Evolutionary conservation across 805 yeast genomes (phyloP).

Genomic region (Wickerhamomyces xylosicus): DNA sequence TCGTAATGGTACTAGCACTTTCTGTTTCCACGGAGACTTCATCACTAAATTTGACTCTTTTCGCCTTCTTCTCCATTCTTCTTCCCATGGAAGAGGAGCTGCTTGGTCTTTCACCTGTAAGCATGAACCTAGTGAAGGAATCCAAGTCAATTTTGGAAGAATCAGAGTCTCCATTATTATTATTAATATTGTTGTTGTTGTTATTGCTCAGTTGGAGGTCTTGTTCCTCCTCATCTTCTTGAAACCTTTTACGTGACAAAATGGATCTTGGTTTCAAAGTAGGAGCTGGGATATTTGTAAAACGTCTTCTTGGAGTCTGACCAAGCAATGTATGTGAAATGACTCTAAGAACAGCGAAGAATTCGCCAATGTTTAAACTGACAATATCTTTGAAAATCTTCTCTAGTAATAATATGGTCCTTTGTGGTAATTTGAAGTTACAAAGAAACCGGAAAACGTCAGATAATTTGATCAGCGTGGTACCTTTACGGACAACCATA

Average conservation of each 20-base stretch:
- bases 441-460: conserved; percentile 71
- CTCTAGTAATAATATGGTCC: conserved; percentile 38
- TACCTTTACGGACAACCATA: conserved; percentile 59
- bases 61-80: conserved; percentile 25
- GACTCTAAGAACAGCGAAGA: conserved; percentile 77
- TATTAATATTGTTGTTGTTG: too few species aligned
- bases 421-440: conserved; percentile 58
- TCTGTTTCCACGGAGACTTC: conserved; percentile 28
- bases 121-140: conserved; percentile 70
- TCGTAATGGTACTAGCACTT: too few species aligned
- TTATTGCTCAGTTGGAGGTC: conserved; percentile 18
- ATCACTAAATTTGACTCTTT: conserved; percentile 67
- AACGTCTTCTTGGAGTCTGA: conserved; percentile 37
- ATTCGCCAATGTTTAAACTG: conserved; percentile 77
- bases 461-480: conserved; percentile 52
- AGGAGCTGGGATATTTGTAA: conserved; percentile 46
- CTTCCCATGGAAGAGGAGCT: conserved; percentile 7
- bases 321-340: conserved; percentile 61
- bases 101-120: conserved; percentile 67
- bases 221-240: conserved; percentile 34
- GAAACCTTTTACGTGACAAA: conserved; percentile 45
- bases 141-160: conserved; percentile 64
- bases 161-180: conserved; percentile 2
- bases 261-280: conserved; percentile 78
- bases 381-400: conserved; percentile 41